A percentile compares a stretch with the other conserved stretches of the same genome.
Conservation (phyloP, 2,329 filamentous ascomycete species). For the Fusarium subtropicale region DNA sequence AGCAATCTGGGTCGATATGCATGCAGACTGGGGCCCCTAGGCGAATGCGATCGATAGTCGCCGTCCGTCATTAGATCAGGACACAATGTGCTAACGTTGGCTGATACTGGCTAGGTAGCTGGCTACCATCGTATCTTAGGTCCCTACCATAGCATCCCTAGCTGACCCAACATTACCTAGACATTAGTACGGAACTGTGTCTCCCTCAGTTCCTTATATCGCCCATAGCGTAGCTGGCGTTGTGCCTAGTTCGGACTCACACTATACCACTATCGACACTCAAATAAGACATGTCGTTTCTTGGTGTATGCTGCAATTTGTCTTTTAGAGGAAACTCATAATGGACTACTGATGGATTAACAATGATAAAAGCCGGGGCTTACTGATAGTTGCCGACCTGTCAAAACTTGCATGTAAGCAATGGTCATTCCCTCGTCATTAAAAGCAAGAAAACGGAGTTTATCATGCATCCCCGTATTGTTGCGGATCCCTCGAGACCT, state of each 20-base stretch:
- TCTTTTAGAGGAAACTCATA: not conserved
- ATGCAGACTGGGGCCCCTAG: not conserved
- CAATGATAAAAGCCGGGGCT: not conserved
- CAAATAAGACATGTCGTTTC: not conserved
- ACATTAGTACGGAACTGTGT: not conserved
- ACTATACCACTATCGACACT: not conserved
- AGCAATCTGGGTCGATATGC: constrained; percentile 17
- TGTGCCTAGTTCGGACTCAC: not conserved
- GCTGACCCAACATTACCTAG: not conserved
- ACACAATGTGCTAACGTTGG: not conserved
- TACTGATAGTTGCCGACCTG: not conserved
- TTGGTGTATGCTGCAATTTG: not conserved
- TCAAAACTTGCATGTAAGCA: not conserved
- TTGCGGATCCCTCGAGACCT: not conserved
- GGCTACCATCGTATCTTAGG: not conserved
- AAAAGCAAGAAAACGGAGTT: constrained; percentile 4
- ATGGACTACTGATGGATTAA: not conserved
- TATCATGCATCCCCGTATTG: not conserved
- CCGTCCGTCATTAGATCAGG: constrained; percentile 12
- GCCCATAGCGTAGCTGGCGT: not conserved
- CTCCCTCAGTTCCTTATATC: not conserved
- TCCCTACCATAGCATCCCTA: not conserved
- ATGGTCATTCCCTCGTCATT: constrained; percentile 26
- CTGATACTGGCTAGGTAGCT: not conserved
- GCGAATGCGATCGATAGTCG: constrained; percentile 38